phyloP scores from a whole-genome alignment of 2,329 filamentous ascomycete genomes.

The Diplodia scrobiculata region DNA sequence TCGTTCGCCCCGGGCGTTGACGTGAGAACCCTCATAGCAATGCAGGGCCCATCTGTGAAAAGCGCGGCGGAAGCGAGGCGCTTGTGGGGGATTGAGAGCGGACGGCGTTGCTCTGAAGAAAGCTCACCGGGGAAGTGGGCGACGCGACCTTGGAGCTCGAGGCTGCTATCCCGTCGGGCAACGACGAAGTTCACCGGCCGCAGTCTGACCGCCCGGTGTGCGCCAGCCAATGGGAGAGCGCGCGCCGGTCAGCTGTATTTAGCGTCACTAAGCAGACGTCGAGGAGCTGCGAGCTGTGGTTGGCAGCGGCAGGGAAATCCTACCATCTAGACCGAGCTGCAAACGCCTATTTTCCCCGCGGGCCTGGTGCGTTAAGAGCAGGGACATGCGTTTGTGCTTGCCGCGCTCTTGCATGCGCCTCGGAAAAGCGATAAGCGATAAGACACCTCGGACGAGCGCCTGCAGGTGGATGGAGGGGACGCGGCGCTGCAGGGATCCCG shows the following conservation, averaged over 20 bases:
- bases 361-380: not conserved
- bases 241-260: not conserved
- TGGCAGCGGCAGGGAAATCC: not conserved
- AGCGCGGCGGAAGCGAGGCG: constrained; percentile 2
- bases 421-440: constrained; percentile 12
- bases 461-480: not conserved
- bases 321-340: not conserved
- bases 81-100: not conserved
- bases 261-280: not conserved
- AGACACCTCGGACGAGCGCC: constrained; percentile 1
- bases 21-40: constrained; percentile 27
- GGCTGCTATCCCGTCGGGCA: not conserved
- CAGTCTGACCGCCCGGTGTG: constrained; percentile 12
- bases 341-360: not conserved
- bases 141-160: constrained; percentile 9
- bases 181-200: not conserved
- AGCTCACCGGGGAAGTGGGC: constrained; percentile 11
- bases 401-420: constrained; percentile 1
- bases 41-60: constrained; percentile 17
- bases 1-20: constrained; percentile 22
- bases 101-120: not conserved
- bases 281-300: not conserved
- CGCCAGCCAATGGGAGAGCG: constrained; percentile 17
- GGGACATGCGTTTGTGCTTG: constrained; percentile 4
- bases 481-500: constrained; percentile 16